These are phyloP conservation scores for Plenodomus biglobosus DNA, from an alignment of 2,329 filamentous ascomycete genomes.

Conservation along the genomic window DNA sequence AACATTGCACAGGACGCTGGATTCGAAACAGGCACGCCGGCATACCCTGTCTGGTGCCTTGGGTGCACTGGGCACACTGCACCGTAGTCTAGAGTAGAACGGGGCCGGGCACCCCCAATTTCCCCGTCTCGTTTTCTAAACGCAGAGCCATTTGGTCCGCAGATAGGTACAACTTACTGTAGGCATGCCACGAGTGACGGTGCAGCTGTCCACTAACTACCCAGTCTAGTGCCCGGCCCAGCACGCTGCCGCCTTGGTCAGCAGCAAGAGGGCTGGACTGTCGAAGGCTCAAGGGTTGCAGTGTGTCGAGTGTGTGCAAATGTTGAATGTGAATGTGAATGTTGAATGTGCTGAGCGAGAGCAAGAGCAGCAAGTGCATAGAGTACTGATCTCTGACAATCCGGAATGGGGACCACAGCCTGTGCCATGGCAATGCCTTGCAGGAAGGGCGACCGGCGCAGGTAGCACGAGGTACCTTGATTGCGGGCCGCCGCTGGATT, in stretches of 20 bases:
- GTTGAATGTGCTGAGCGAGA: no score
- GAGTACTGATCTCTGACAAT: conserved; percentile 11
- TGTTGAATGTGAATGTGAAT: no score
- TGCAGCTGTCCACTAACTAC: conserved; percentile 28
- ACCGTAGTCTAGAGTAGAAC: conserved; percentile 13
- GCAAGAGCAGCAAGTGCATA: no score
- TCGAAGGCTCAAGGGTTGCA: conserved; percentile 6
- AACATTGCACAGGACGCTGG: conserved; percentile 26
- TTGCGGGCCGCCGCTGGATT: conserved; percentile 34
- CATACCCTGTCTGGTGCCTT: conserved; percentile 15
- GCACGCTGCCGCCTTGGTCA: conserved; percentile 28
- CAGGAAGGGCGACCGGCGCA: conserved; percentile 28
- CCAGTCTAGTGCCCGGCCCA: conserved; percentile 30
- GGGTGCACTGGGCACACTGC: no score
- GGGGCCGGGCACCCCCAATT: conserved; percentile 35
- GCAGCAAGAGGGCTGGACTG: conserved; percentile 22
- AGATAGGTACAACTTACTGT: no score
- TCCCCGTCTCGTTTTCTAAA: conserved; percentile 36
- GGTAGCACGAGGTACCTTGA: conserved; percentile 39
- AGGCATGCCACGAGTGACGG: conserved; percentile 31
- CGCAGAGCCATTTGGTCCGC: conserved; percentile 38
- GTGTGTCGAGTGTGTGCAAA: no score
- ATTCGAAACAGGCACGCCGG: conserved; percentile 41
- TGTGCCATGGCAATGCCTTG: conserved; percentile 32
- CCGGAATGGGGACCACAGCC: conserved; percentile 26